Conservation (phyloP, 345 rosid genomes). For the Lumnitzera littorea region DNA sequence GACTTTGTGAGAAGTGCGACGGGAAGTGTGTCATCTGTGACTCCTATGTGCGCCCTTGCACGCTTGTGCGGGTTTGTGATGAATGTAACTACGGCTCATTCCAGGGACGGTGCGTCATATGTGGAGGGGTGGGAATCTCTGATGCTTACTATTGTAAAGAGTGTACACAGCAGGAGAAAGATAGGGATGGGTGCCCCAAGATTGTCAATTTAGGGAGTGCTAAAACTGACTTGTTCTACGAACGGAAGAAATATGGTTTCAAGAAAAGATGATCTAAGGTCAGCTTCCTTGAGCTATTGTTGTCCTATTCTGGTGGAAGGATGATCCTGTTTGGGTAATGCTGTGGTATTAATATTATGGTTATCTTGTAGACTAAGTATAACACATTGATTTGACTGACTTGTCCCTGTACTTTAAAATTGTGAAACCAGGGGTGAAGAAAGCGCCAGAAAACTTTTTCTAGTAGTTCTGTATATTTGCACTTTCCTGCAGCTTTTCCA, state of each 20-base stretch:
- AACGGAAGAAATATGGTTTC: slow-evolving; percentile 38
- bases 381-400: no score
- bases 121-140: slow-evolving; percentile 43
- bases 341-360: no score
- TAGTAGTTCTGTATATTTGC: no score
- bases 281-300: no score
- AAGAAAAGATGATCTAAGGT: slow-evolving; percentile 27
- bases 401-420: no score
- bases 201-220: slow-evolving; percentile 36
- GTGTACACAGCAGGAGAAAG: slow-evolving; percentile 42
- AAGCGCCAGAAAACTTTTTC: no score
- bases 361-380: no score
- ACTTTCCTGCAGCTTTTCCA: no score
- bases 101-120: slow-evolving; percentile 41
- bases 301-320: no score
- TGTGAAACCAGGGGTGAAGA: no score
- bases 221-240: slow-evolving; percentile 34
- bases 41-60: slow-evolving; percentile 40
- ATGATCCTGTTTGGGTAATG: no score
- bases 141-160: slow-evolving; percentile 51
- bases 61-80: slow-evolving; percentile 38
- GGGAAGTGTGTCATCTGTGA: slow-evolving; percentile 43
- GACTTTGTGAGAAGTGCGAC: slow-evolving; percentile 37
- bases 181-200: slow-evolving; percentile 43
- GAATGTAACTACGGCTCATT: slow-evolving; percentile 43